Base-by-base conservation (phyloP, 176 grass and related monocot genomes). In the Carex kokanica region DNA sequence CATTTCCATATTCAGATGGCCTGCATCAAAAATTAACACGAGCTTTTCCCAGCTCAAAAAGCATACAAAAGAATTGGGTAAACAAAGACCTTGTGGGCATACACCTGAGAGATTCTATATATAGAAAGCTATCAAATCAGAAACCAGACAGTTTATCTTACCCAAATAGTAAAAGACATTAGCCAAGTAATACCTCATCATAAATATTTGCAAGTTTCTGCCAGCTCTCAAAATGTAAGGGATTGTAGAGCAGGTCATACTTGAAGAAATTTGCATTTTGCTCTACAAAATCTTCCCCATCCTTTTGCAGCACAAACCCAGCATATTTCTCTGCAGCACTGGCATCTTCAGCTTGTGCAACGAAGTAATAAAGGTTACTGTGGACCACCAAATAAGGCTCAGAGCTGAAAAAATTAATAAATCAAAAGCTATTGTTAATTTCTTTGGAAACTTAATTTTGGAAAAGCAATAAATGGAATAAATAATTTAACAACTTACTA, bases 281-380 rank as follows among this genome's bases (percentile, higher is more conserved):
- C 77, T 95, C 89, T n/a, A 98, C 89, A 85, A 95, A 98, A 68
- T 95, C 95, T 86, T 92, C 95, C 43, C 95, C 95, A 90, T 98
- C 95, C 80, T 91, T 98, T 93, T 98, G 93, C 83, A 98, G 87
- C 47, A 98, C 92, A 91, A 98, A 98, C 32, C 95, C 95, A 17
- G 95, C 43, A 88, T 98, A 88, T 80, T 98, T 98, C 82, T 98
- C 92, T n/a, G 86, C 91, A 86, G 95, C 92, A 84, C 92, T 93
- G 82, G 87, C 89, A 87, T 98, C 95, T 91, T 98, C 95, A 67
- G 89, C 91, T 81, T 98, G 92, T 74, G 89, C 86, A 82, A 95
- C 90, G 81, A 87, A 91, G 86, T 89, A 88, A 67, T 95, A 95
- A 78, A 98, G 71, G 81, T 94, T 98, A 49, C 89, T 88, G 84